Conservation (phyloP, 108 stramenopile species). For the Mediolabrus comicus region DNA sequence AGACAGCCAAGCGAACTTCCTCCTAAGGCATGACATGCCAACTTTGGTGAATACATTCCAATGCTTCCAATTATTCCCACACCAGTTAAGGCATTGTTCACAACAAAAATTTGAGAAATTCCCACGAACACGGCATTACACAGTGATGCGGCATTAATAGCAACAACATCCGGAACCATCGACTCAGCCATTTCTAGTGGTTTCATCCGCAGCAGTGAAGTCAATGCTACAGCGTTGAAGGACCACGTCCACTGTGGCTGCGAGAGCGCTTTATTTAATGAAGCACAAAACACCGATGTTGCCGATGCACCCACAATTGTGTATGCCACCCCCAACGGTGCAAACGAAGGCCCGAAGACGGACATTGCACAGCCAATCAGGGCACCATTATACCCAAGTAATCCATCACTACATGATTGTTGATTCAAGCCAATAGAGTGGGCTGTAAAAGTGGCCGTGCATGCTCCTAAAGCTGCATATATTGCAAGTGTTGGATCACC, state of each 20-base stretch:
- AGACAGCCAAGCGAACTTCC: conserved; percentile 55
- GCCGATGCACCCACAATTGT: conserved; percentile 58
- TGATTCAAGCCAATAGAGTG: conserved; percentile 44
- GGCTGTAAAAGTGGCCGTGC: conserved; percentile 55
- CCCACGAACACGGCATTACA: conserved; percentile 40
- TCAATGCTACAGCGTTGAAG: conserved; percentile 75
- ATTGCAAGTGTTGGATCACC: conserved; percentile 70
- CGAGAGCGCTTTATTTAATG: conserved; percentile 49
- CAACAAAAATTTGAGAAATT: conserved; percentile 86
- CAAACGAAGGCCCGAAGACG: conserved; percentile 55
- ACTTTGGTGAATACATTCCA: conserved; percentile 52
- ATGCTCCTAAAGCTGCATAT: conserved; percentile 53
- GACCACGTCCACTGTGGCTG: conserved; percentile 81
- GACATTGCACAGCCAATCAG: conserved; percentile 81
- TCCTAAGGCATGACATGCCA: conserved; percentile 63
- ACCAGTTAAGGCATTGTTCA: conserved; percentile 64
- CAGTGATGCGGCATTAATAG: conserved; percentile 4
- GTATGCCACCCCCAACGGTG: conserved; percentile 23
- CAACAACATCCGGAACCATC: not conserved
- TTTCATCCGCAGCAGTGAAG: conserved; percentile 49
- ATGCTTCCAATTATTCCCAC: conserved; percentile 44
- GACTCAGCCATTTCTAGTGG: conserved; percentile 38
- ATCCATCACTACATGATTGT: conserved; percentile 46
- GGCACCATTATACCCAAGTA: conserved; percentile 80
- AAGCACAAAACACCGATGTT: conserved; percentile 58